phyloP scores from a whole-genome alignment of 177 flowering plant species.

The Vitis hybrid region DNA sequence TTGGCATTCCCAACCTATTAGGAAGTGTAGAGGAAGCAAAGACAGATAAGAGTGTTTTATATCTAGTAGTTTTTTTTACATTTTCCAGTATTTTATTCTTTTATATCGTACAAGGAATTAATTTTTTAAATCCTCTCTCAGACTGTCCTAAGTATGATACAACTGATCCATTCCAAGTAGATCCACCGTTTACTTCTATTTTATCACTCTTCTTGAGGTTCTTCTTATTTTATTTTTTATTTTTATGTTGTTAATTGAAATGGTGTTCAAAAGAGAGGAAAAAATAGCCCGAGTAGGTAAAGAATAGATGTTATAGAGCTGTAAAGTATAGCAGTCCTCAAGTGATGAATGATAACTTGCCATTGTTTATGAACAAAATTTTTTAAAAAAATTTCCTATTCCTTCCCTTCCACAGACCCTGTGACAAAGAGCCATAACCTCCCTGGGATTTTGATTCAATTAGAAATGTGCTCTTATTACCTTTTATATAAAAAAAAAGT shows the following conservation, averaged over 20 bases:
- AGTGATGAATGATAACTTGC: background rate
- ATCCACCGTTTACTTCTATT: background rate
- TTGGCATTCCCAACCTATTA: too few relatives aligned
- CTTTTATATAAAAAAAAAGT: too few relatives aligned
- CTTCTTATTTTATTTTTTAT: background rate
- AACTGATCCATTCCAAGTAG: background rate
- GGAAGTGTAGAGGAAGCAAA: too few relatives aligned
- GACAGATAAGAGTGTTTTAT: too few relatives aligned
- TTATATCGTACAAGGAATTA: background rate
- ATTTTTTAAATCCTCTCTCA: background rate
- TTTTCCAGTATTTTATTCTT: too few relatives aligned
- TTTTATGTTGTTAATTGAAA: background rate
- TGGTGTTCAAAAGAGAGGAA: background rate
- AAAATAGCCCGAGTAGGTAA: background rate
- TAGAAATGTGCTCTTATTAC: background rate
- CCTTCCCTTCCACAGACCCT: background rate
- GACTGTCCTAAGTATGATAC: background rate
- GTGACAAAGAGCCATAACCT: background rate
- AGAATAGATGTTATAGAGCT: background rate
- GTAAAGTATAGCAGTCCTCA: background rate
- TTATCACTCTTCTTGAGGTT: background rate
- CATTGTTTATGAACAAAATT: background rate
- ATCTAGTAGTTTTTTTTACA: too few relatives aligned
- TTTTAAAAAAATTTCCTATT: background rate
- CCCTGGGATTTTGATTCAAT: background rate